Base-by-base conservation (phyloP, 2,329 filamentous ascomycete genomes). In the Fusarium mexicanum region DNA sequence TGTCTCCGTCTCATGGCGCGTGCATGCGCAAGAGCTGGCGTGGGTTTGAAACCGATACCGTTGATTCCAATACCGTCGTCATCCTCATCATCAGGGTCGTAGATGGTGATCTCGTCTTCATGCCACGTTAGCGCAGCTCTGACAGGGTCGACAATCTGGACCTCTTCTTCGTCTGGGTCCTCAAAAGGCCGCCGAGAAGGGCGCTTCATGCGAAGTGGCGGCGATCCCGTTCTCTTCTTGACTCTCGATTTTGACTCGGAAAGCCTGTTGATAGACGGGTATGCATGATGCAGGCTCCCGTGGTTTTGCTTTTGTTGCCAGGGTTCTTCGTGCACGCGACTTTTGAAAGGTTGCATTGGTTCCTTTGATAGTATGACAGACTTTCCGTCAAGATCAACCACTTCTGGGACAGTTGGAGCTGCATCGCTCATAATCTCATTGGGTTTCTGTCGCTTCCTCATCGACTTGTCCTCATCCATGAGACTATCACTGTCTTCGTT, bases 1-100 rank as follows among this genome's bases (percentile, higher is more conserved):
- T 90, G 87, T 64, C 85, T 85, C 46, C 90, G 85, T 77, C 88
- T 90, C 80, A 88, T 84, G 5, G 86, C 83, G 24, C 90, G 86
- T 9, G 87, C 86, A 64, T 89, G 86, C 12, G 90, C 90, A 50
- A 91, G 84, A 26, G 89, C 89, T 11, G 90, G 85, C 0, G 90
- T 91, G 5, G 91, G 90, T 75, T 87, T 89, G 82, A 92, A 92
- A 2, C 91, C 91, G 68, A 92, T 89, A 10, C 91, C 91, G 78
- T 92, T 92, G 77, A 92, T 89, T 29, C 91, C 91, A 8, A 87
- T 89, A 58, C 91, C 91, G 77, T 92, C 91, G 76, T 92, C 91
- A 71, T 92, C 90, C 71, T 88, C 86, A 77, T 92, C 91, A 46
- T 90, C 84, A 2, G 90, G 88, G 74, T 91, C 88, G 79, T 92